Conservation (phyloP, 176 grass and related monocot genomes). For the Raddia distichophylla region DNA sequence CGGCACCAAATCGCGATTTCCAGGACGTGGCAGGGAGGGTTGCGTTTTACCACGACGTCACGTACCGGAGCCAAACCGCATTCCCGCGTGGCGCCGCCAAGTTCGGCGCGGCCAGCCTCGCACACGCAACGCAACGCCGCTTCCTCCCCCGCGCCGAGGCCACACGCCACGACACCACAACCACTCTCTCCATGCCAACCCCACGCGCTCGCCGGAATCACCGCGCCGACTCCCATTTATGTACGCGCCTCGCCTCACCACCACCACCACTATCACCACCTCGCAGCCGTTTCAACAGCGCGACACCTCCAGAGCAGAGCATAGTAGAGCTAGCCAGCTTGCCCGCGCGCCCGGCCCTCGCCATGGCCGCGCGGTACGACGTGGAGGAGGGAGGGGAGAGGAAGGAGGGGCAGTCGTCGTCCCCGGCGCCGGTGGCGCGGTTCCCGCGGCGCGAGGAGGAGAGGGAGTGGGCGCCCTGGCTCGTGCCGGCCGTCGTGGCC, state of each 20-base stretch:
- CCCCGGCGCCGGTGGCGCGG: constrained; percentile 9
- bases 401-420: not conserved
- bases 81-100: constrained; percentile 11
- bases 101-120: constrained; percentile 9
- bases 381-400: constrained; percentile 52
- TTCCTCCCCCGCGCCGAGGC: not conserved
- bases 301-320: not conserved
- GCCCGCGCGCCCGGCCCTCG: not conserved
- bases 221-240: constrained; percentile 48
- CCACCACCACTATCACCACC: not conserved
- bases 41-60: not conserved
- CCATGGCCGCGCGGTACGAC: constrained; percentile 56
- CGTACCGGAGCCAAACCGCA: not conserved
- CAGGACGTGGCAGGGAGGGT: too few relatives aligned
- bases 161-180: not conserved
- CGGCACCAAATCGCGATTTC: too few relatives aligned
- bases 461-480: constrained; percentile 84
- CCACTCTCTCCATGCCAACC: not conserved
- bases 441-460: constrained; percentile 43
- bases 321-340: not conserved
- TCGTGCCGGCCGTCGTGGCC: constrained; percentile 67
- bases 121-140: not conserved
- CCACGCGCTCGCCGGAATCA: constrained; percentile 37
- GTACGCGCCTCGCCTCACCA: not conserved
- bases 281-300: not conserved